Evolutionary conservation across 1,284 basidiomycete species (phyloP).

Genomic region (Chiua sp.): DNA sequence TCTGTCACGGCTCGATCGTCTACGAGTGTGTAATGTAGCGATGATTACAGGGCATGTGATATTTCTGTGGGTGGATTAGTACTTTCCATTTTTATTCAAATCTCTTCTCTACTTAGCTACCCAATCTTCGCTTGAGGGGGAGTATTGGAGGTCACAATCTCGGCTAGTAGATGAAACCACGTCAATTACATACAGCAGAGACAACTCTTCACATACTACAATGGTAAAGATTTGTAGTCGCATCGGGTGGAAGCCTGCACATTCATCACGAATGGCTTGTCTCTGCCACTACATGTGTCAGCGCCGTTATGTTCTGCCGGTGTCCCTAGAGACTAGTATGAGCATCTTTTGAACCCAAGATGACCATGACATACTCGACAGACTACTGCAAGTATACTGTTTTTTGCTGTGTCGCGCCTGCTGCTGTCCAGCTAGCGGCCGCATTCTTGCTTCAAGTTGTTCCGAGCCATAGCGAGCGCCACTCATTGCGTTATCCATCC

Average conservation of each 20-base stretch:
- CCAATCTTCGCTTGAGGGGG: too few species aligned
- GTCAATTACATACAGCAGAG: background rate
- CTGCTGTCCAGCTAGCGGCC: too few species aligned
- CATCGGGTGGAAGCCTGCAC: slow-evolving; percentile 8
- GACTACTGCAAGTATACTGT: too few species aligned
- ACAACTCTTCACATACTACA: slow-evolving; percentile 24
- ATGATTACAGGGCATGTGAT: slow-evolving; percentile 62
- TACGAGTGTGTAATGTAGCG: slow-evolving; percentile 78
- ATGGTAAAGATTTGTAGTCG: slow-evolving; percentile 36
- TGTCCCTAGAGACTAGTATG: slow-evolving; percentile 3
- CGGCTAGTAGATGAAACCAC: slow-evolving; percentile 4
- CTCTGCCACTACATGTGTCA: slow-evolving; percentile 5
- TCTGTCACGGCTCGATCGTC: slow-evolving; percentile 86
- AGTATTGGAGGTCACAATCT: too few species aligned
- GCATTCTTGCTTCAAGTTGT: too few species aligned
- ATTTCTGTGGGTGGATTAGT: too few species aligned
- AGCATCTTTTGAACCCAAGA: background rate
- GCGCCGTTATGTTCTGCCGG: background rate
- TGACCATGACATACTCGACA: slow-evolving; percentile 20
- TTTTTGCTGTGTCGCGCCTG: too few species aligned
- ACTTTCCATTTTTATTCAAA: too few species aligned
- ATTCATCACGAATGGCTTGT: slow-evolving; percentile 2
- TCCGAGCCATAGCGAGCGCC: background rate
- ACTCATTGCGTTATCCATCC: too few species aligned
- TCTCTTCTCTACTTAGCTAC: too few species aligned